Percentiles rank a stretch among this genome's conserved stretches.
phyloP scores from a whole-genome alignment of 129 eudicot genomes.

The Lonicera japonica region DNA sequence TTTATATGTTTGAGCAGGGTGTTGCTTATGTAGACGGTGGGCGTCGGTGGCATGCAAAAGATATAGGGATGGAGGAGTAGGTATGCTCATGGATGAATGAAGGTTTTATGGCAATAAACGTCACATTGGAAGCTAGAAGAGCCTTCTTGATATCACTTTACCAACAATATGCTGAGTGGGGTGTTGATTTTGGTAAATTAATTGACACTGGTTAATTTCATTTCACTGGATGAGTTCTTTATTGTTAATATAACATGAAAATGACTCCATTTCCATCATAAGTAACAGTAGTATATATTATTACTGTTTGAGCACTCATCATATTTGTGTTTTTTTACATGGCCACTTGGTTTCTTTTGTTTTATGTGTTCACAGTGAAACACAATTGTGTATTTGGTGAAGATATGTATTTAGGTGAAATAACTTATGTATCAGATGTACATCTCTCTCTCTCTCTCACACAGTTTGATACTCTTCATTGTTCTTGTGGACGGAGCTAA shows the following conservation, averaged over 20 bases:
- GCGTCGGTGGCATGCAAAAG: slow-evolving; percentile 66
- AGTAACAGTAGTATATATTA: too few species aligned
- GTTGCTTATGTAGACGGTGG: slow-evolving; percentile 71
- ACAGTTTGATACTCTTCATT: neutral
- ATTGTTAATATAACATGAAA: too few species aligned
- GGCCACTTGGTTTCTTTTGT: neutral
- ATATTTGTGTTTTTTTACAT: neutral
- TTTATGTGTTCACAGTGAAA: slow-evolving; percentile 55
- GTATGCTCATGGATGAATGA: slow-evolving; percentile 89
- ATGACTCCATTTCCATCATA: too few species aligned
- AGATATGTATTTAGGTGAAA: slow-evolving; percentile 59
- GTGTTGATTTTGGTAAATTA: slow-evolving; percentile 88
- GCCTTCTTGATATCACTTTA: slow-evolving; percentile 87
- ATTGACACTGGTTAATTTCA: too few species aligned
- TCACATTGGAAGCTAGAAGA: slow-evolving; percentile 77
- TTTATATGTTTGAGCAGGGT: slow-evolving; percentile 36
- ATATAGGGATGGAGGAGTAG: slow-evolving; percentile 71
- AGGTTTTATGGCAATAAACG: too few species aligned
- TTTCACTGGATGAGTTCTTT: too few species aligned
- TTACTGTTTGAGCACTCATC: too few species aligned
- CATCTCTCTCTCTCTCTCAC: neutral
- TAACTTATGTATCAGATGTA: too few species aligned
- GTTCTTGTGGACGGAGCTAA: neutral
- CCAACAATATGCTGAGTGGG: slow-evolving; percentile 91
- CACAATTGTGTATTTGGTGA: slow-evolving; percentile 94